Evolutionary conservation across 2,329 filamentous ascomycete genomes (phyloP).

Genomic region (Pseudopyricularia cyperi): DNA sequence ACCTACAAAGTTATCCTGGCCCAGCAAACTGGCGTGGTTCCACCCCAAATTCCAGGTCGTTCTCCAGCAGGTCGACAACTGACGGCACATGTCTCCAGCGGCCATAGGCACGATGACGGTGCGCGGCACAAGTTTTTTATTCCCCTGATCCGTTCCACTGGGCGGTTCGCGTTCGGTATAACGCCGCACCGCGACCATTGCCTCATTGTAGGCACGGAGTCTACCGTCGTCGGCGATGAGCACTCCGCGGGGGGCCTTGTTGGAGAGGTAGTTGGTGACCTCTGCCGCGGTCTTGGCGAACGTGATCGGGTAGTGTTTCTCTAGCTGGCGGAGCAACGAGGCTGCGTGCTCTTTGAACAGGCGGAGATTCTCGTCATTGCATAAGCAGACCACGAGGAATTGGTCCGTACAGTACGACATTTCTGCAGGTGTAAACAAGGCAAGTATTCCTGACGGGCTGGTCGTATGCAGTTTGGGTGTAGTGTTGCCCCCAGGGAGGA

Average conservation of each 20-base stretch:
- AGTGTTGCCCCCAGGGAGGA: no score
- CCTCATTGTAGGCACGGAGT: background rate
- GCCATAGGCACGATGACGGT: no score
- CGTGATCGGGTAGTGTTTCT: background rate
- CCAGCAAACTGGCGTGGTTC: no score
- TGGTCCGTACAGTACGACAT: background rate
- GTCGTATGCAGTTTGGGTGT: no score
- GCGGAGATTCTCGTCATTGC: background rate
- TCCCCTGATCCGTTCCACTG: no score
- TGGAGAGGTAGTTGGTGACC: background rate
- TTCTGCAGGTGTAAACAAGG: background rate
- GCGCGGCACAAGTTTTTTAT: no score
- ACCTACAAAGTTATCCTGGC: no score
- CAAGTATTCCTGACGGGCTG: no score
- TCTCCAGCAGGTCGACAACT: no score
- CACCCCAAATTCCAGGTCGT: no score
- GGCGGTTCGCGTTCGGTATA: background rate
- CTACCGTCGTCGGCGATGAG: background rate
- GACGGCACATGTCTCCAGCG: no score
- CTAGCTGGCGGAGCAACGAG: background rate
- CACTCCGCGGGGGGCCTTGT: background rate
- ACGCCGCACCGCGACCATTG: background rate
- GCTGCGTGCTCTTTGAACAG: background rate
- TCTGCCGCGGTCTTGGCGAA: background rate
- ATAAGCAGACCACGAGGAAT: background rate